phyloP scores from a whole-genome alignment of 106 monocot genomes.

The Allium fistulosum region DNA sequence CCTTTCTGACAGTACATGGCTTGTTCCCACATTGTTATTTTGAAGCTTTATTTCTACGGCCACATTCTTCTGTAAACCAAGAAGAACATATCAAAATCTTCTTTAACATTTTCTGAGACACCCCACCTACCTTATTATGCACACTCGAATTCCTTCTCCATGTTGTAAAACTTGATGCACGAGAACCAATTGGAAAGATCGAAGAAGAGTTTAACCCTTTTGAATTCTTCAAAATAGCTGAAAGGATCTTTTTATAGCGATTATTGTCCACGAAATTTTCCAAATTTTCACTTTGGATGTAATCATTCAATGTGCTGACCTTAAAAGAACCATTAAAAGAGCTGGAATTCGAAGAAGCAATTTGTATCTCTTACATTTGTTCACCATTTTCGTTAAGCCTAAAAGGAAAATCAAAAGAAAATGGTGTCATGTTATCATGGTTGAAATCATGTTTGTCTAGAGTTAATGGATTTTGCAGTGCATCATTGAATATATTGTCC shows the following conservation, averaged over 20 bases:
- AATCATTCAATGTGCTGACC: conserved; percentile 12
- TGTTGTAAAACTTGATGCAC: conserved; percentile 38
- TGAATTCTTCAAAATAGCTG: conserved; percentile 30
- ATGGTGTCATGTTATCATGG: too few species aligned
- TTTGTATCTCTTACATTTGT: conserved; percentile 23
- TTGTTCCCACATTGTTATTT: conserved; percentile 25
- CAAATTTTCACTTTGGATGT: conserved; percentile 18
- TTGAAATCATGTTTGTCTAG: conserved; percentile 7
- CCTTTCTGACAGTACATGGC: conserved; percentile 52
- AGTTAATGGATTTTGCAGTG: conserved; percentile 3
- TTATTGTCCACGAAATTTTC: conserved; percentile 17
- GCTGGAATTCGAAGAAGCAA: conserved; percentile 30
- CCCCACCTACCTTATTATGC: background rate
- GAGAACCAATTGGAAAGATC: conserved; percentile 8
- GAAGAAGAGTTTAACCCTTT: background rate
- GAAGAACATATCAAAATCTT: conserved; percentile 30
- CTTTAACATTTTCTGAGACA: conserved; percentile 58
- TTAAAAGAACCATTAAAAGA: conserved; percentile 26
- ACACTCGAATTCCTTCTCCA: conserved; percentile 25
- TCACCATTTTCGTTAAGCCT: conserved; percentile 7
- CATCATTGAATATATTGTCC: conserved; percentile 13
- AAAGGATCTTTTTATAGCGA: conserved; percentile 43
- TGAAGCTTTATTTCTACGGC: conserved; percentile 3
- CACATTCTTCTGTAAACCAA: conserved; percentile 27
- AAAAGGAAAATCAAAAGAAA: conserved; percentile 2